phyloP scores from a whole-genome alignment of 345 rosid species.

The Salix arbutifolia region DNA sequence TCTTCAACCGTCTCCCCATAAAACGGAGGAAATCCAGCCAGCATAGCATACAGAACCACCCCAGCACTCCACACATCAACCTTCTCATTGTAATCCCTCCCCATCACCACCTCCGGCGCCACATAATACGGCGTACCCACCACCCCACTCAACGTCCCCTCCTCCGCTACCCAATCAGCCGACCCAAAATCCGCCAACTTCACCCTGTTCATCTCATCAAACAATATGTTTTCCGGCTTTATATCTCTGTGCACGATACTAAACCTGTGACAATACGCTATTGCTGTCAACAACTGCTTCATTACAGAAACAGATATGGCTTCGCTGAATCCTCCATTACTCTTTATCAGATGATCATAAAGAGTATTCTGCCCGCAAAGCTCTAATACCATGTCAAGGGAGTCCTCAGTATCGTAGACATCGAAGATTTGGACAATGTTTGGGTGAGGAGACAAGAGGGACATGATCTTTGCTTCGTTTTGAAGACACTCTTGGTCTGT shows the following conservation, averaged over 20 bases:
- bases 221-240: conserved; percentile 25
- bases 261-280: conserved; percentile 21
- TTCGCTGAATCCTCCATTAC: conserved; percentile 8
- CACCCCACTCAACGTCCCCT: conserved; percentile 11
- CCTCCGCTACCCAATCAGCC: conserved; percentile 19
- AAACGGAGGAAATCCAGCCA: conserved; percentile 29
- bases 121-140: conserved; percentile 31
- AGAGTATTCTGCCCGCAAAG: conserved; percentile 25
- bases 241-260: conserved; percentile 22
- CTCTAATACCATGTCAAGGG: conserved; percentile 21
- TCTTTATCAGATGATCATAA: conserved; percentile 6
- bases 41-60: conserved; percentile 30
- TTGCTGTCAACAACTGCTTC: conserved; percentile 15
- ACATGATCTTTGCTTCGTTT: conserved; percentile 27
- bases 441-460: conserved; percentile 25
- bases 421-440: conserved; percentile 30
- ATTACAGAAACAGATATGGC: conserved; percentile 4
- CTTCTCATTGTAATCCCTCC: conserved; percentile 30
- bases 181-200: conserved; percentile 25
- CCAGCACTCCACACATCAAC: conserved; percentile 33
- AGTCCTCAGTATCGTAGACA: conserved; percentile 16
- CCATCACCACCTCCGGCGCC: conserved; percentile 30
- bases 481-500: conserved; percentile 25
- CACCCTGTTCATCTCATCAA: conserved; percentile 10
- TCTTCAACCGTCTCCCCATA: conserved; percentile 23